phyloP scores from a whole-genome alignment of 2,329 filamentous ascomycete genomes.

The Nigrospora sphaerica region DNA sequence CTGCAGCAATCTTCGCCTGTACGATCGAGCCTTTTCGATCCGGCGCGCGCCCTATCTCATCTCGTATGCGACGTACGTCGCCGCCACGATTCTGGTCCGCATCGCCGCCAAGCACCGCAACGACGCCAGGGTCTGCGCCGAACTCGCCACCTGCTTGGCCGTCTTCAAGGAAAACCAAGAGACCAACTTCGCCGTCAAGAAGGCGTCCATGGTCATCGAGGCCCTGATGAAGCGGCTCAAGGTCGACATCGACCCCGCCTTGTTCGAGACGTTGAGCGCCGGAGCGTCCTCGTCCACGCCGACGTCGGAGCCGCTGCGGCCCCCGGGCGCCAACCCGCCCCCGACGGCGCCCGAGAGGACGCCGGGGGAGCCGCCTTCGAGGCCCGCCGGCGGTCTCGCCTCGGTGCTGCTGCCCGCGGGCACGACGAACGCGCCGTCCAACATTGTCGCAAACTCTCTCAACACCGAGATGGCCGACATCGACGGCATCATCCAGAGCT shows the following conservation, averaged over 20 bases:
- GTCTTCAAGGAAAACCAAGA: conserved; percentile 41
- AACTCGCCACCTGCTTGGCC: conserved; percentile 34
- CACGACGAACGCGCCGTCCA: background rate
- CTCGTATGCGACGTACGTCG: conserved; percentile 48
- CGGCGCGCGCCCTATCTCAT: conserved; percentile 43
- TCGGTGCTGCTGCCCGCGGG: no score
- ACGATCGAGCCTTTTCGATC: conserved; percentile 36
- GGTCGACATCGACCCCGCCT: conserved; percentile 11
- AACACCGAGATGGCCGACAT: background rate
- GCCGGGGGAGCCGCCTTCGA: no score
- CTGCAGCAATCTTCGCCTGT: conserved; percentile 32
- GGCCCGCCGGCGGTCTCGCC: no score
- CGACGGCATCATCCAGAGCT: conserved; percentile 4
- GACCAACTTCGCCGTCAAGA: conserved; percentile 40
- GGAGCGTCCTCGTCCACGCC: no score
- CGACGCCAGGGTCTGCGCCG: conserved; percentile 29
- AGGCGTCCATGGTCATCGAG: conserved; percentile 36
- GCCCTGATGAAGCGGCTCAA: conserved; percentile 37
- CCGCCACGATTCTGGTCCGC: conserved; percentile 43
- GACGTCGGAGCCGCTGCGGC: no score
- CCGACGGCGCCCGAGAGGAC: no score
- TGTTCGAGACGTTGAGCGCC: no score
- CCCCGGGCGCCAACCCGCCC: no score
- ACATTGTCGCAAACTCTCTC: no score
- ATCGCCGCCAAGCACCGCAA: conserved; percentile 37